phyloP scores from a whole-genome alignment of 2,329 filamentous ascomycete species.

The Apiospora arundinis region DNA sequence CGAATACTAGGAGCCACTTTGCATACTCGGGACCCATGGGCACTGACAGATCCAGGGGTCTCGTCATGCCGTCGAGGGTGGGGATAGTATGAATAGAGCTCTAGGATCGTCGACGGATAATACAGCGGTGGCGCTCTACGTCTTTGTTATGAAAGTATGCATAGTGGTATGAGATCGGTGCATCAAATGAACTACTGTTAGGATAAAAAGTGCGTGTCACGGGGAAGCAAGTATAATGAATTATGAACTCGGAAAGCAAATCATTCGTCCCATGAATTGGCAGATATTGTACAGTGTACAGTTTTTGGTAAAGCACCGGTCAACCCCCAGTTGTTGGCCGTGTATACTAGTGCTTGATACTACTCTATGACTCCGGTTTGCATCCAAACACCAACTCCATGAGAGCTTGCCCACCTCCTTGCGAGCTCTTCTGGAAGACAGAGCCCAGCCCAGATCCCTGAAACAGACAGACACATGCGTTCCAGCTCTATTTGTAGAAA shows the following conservation, averaged over 20 bases:
- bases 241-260: background rate
- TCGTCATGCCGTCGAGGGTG: slow-evolving; percentile 10
- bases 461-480: slow-evolving; percentile 3
- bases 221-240: background rate
- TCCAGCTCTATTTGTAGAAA: slow-evolving; percentile 77
- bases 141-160: background rate
- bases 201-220: background rate
- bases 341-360: slow-evolving; percentile 4
- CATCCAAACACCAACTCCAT: slow-evolving; percentile 14
- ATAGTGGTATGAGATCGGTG: background rate
- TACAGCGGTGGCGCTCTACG: background rate
- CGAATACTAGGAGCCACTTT: background rate
- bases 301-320: slow-evolving; percentile 2
- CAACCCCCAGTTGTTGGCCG: slow-evolving; percentile 1
- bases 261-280: slow-evolving; percentile 22
- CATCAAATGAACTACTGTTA: too few relatives aligned
- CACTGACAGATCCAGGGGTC: background rate
- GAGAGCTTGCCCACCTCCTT: slow-evolving; percentile 2
- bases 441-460: background rate
- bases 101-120: background rate
- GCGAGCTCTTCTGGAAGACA: background rate
- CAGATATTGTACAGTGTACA: slow-evolving; percentile 26
- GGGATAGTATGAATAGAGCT: background rate
- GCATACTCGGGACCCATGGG: background rate
- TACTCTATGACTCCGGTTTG: slow-evolving; percentile 12